Conservation (phyloP, 345 rosid genomes). For the Sonneratia caseolaris region DNA sequence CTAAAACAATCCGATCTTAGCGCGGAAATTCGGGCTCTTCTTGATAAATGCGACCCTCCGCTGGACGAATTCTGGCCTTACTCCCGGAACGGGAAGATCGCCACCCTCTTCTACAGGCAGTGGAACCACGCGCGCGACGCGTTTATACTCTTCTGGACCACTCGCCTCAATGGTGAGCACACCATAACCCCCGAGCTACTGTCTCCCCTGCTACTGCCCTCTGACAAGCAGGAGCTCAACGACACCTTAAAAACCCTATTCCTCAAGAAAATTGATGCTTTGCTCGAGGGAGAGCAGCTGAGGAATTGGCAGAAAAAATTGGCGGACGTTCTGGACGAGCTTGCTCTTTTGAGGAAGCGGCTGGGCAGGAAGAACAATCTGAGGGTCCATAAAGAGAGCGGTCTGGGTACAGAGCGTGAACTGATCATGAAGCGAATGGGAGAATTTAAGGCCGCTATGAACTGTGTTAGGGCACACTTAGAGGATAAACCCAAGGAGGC, state of each 20-base stretch:
- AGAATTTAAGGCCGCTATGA: slow-evolving; percentile 51
- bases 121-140: slow-evolving; percentile 18
- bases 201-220: slow-evolving; percentile 24
- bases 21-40: neutral
- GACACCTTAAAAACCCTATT: slow-evolving; percentile 31
- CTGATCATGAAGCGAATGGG: slow-evolving; percentile 29
- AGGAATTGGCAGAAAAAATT: slow-evolving; percentile 25
- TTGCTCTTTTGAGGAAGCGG: slow-evolving; percentile 10
- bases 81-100: neutral
- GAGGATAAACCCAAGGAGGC: slow-evolving; percentile 15
- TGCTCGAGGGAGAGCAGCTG: slow-evolving; percentile 36
- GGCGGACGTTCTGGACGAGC: slow-evolving; percentile 17
- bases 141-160: slow-evolving; percentile 7
- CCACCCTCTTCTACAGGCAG: slow-evolving; percentile 10
- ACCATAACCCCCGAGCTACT: slow-evolving; percentile 11
- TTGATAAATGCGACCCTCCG: slow-evolving; percentile 6
- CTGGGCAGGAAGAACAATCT: slow-evolving; percentile 1
- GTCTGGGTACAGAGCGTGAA: slow-evolving; percentile 25
- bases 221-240: slow-evolving; percentile 32
- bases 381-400: slow-evolving; percentile 14
- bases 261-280: slow-evolving; percentile 18
- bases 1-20: neutral
- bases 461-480: slow-evolving; percentile 34
- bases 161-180: slow-evolving; percentile 4
- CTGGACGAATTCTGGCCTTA: slow-evolving; percentile 2